phyloP scores from a whole-genome alignment of 768 basidiomycete genomes.

The Mycena capillaripes region DNA sequence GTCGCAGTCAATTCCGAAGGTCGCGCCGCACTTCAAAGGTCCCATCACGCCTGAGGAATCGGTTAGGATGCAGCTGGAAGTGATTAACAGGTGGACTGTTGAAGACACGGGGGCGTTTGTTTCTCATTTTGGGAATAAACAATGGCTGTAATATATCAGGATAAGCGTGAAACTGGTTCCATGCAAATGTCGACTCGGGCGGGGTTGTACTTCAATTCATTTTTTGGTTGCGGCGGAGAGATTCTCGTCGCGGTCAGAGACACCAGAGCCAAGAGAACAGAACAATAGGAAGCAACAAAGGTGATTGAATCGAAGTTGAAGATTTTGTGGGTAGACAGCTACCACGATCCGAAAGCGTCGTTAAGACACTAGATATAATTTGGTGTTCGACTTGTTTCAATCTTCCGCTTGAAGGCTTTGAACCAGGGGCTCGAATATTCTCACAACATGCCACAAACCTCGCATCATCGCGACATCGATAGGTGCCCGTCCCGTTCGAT shows the following conservation, averaged over 20 bases:
- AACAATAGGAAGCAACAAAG: no score
- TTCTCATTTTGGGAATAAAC: conserved; percentile 34
- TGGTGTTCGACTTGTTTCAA: no score
- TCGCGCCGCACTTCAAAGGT: conserved; percentile 18
- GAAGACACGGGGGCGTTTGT: conserved; percentile 24
- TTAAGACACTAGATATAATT: no score
- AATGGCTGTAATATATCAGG: conserved; percentile 29
- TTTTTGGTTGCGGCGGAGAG: no score
- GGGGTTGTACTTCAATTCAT: no score
- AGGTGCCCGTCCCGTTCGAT: neutral
- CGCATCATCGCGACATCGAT: neutral
- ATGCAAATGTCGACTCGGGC: no score
- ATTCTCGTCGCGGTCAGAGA: no score
- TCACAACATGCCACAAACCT: neutral
- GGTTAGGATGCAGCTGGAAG: conserved; percentile 23
- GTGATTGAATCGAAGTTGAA: no score
- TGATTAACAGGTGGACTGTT: conserved; percentile 11
- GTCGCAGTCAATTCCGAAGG: neutral
- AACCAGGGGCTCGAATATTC: neutral
- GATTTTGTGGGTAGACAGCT: no score
- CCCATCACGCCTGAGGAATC: conserved; percentile 14
- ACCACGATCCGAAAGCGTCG: no score
- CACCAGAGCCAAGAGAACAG: no score
- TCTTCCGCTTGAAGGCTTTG: neutral
- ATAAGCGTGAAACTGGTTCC: no score